Conservation (phyloP, 169 alveolate species). For the Cryptosporidium ubiquitum region DNA sequence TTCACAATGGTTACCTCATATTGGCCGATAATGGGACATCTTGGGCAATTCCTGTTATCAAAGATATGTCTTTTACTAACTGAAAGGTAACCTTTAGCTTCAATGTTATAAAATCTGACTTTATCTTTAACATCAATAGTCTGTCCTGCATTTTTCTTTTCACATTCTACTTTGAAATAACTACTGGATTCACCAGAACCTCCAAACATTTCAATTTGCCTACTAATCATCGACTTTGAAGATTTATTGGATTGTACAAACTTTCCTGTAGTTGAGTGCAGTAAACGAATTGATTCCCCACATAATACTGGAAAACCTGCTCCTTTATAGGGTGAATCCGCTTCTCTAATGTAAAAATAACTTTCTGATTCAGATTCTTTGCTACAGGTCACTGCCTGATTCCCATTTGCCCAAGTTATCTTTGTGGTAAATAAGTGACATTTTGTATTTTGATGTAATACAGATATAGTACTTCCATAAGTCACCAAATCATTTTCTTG, state of each 20-base stretch:
- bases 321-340: slow-evolving; percentile 25
- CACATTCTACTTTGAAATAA: slow-evolving; percentile 47
- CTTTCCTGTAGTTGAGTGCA: slow-evolving; percentile 16
- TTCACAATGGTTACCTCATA: slow-evolving; percentile 34
- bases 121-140: slow-evolving; percentile 19
- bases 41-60: slow-evolving; percentile 67
- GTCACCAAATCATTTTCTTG: slow-evolving; percentile 12
- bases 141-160: slow-evolving; percentile 20
- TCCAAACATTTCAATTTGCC: slow-evolving; percentile 36
- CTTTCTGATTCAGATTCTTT: not conserved
- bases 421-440: slow-evolving; percentile 43
- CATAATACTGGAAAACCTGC: slow-evolving; percentile 49
- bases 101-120: slow-evolving; percentile 32
- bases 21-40: slow-evolving; percentile 73
- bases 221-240: slow-evolving; percentile 38
- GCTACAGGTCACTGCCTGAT: slow-evolving; percentile 63
- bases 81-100: slow-evolving; percentile 36
- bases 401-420: slow-evolving; percentile 72
- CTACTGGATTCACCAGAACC: slow-evolving; percentile 27
- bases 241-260: slow-evolving; percentile 24
- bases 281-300: slow-evolving; percentile 53
- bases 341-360: slow-evolving; percentile 54
- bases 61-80: slow-evolving; percentile 32
- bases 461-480: slow-evolving; percentile 53
- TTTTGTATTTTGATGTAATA: slow-evolving; percentile 23